Evolutionary conservation across 2,329 filamentous ascomycete genomes (phyloP), one percentile per base, ranked within the genome.

Genomic region (Xylariaceae sp.): DNA sequence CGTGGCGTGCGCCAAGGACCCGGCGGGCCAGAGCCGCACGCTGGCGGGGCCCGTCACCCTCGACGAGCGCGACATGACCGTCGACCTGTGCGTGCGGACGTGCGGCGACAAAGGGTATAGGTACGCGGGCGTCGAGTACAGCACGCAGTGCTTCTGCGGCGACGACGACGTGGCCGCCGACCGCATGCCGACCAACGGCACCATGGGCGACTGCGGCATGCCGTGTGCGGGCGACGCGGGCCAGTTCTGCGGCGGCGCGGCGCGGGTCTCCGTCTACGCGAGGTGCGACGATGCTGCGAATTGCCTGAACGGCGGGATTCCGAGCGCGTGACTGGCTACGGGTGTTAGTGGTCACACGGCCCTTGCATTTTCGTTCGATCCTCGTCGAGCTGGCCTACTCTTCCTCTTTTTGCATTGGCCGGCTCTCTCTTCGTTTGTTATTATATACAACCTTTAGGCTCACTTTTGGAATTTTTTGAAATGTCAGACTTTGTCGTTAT

Each of bases 1-100:
- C 61, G 59, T 75, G n/a, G 80, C 81, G 29, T 85, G 82, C 63
- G 81, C 76, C 23, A 43, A 57, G 11, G 72, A 74, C 45, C 58
- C 60, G 6, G 58, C 55, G 5, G 65, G 66, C 16, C 56, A 65
- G 50, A 18, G 52, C 10, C 64, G 70, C 11, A 70, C 69, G 16
- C 61, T 71, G 0, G 26, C 57, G 6, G 64, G n/a, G n/a, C n/a
- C n/a, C n/a, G n/a, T n/a, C n/a, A n/a, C n/a, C n/a, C n/a, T n/a
- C n/a, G n/a, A n/a, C n/a, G n/a, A n/a, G n/a, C n/a, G n/a, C n/a
- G n/a, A 60, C 1, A 40, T 50, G n/a, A 49, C 37, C 24, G 16
- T 56, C 16, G 59, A 61, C 49, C 30, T 43, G n/a, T 67, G 65
- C 47, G 44, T 67, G 16, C 24, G 53, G 18, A 47, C 50, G 9